These are phyloP conservation scores for Camelina laxa DNA, from an alignment of 345 rosid species.

Conservation along the genomic window DNA sequence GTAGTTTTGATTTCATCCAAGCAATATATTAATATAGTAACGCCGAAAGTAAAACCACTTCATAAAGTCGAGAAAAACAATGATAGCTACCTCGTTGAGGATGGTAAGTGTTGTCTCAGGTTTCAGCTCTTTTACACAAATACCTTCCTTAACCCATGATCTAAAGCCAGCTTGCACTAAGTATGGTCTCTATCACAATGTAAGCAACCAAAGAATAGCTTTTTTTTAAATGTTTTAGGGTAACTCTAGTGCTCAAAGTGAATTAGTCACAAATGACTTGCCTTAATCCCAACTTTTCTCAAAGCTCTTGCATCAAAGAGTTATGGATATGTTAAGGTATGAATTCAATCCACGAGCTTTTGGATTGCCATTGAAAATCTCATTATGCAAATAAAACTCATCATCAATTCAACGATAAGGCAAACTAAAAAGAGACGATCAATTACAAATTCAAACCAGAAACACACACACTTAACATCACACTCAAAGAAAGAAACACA, in stretches of 20 bases:
- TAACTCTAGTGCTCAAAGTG: constrained; percentile 10
- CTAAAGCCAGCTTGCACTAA: constrained; percentile 84
- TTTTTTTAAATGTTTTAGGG: background rate
- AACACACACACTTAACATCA: too few species aligned
- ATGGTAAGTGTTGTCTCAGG: constrained; percentile 77
- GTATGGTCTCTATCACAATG: constrained; percentile 66
- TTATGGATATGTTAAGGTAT: too few species aligned
- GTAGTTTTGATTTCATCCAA: background rate
- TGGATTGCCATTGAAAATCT: too few species aligned
- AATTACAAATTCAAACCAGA: too few species aligned
- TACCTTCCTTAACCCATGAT: constrained; percentile 80
- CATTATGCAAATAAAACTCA: too few species aligned
- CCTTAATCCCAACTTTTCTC: constrained; percentile 86
- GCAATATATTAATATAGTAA: constrained; percentile 7
- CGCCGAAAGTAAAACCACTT: background rate
- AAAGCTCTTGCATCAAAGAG: constrained; percentile 92
- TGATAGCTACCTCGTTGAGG: constrained; percentile 73
- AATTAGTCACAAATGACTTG: constrained; percentile 33
- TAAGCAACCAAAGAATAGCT: constrained; percentile 18
- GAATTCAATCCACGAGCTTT: too few species aligned
- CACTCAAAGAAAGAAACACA: too few species aligned
- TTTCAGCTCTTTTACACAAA: constrained; percentile 77
- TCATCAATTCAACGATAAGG: too few species aligned
- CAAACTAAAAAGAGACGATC: too few species aligned
- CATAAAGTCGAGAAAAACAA: too few species aligned